phyloP scores from a whole-genome alignment of 148 eudicot genomes.

The Heliosperma pusillum region DNA sequence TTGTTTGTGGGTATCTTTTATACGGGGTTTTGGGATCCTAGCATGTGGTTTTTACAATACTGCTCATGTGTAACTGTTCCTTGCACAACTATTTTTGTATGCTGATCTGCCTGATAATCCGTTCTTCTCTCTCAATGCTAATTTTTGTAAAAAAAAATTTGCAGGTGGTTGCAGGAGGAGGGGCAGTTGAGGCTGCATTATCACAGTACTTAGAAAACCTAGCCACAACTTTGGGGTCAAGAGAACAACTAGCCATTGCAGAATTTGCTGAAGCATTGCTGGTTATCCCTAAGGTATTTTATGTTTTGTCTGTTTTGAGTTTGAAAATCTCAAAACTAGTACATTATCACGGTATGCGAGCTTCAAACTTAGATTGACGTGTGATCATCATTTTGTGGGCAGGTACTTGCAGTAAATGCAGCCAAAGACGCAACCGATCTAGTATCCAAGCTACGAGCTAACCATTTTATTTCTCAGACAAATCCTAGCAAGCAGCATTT shows the following conservation, averaged over 20 bases:
- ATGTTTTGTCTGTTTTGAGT: not conserved
- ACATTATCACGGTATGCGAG: not conserved
- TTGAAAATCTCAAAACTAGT: not conserved
- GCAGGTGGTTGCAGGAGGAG: conserved; percentile 99
- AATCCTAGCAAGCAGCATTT: conserved; percentile 87
- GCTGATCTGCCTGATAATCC: not conserved
- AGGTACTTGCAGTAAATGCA: conserved; percentile 96
- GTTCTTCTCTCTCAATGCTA: not conserved
- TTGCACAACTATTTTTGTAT: not conserved
- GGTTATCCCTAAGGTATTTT: conserved; percentile 78
- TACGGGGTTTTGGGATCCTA: no score
- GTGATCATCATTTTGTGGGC: conserved; percentile 12
- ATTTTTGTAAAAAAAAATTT: not conserved
- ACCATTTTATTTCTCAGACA: conserved; percentile 90
- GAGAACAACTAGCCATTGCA: conserved; percentile 96
- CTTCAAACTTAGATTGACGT: not conserved
- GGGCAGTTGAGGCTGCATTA: conserved; percentile 95
- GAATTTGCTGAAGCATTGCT: conserved; percentile 93
- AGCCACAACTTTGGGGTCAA: conserved; percentile 92
- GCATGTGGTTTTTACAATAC: not conserved
- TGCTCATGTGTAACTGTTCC: not conserved
- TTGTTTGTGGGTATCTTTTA: no score
- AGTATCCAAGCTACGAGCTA: conserved; percentile 84
- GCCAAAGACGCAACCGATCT: conserved; percentile 94
- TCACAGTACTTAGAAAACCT: conserved; percentile 87